Percentiles rank a stretch among this genome's conserved stretches.
phyloP scores from a whole-genome alignment of 2,329 filamentous ascomycete species.

The Colletotrichum noveboracense region DNA sequence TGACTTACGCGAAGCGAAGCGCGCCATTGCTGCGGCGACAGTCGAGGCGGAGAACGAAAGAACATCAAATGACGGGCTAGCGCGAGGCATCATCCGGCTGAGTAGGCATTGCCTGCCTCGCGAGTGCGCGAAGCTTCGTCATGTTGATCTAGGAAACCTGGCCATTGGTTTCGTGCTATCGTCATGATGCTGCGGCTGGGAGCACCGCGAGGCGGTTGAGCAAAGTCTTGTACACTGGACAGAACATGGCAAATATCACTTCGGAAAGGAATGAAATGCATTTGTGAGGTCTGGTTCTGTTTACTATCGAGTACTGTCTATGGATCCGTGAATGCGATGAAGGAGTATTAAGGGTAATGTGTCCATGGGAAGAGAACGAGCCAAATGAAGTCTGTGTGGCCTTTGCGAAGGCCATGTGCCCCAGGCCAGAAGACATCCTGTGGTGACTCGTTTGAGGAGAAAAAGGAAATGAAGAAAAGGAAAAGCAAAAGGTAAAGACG shows the following conservation, averaged over 20 bases:
- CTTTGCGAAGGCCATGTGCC: neutral
- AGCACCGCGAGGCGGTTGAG: neutral
- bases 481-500: neutral
- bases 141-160: neutral
- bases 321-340: neutral
- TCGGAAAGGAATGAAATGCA: neutral
- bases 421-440: neutral
- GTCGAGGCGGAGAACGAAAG: neutral
- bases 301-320: neutral
- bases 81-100: neutral
- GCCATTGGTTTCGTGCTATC: neutral
- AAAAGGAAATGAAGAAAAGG: neutral
- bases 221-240: rapidly evolving
- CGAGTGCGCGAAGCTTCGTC: neutral
- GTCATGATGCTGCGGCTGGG: neutral
- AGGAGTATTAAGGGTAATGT: neutral
- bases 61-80: rapidly evolving
- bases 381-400: neutral
- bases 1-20: neutral
- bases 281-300: neutral
- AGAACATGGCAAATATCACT: neutral
- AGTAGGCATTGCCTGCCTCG: rapidly evolving
- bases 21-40: neutral
- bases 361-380: neutral
- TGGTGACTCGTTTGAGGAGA: neutral